Evolutionary conservation across 352 stramenopile genomes (phyloP), one percentile per base, ranked within the genome.

Genomic region (Phytophthora fragariae): DNA sequence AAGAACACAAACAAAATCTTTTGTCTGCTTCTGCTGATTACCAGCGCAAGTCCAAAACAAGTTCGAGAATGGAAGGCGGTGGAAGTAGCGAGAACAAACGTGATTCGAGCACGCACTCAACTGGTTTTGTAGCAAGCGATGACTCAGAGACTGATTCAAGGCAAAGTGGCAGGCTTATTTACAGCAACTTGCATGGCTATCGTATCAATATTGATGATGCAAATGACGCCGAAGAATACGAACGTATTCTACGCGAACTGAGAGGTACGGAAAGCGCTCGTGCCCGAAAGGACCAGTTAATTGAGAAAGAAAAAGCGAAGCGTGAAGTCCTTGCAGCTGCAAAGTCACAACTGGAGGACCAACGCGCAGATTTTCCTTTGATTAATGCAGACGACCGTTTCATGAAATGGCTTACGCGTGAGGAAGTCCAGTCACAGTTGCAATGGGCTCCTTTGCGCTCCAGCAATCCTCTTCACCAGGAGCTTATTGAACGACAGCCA

Each of bases 121-220:
- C n/a, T 14, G 24, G 50, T 15, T 68, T 24, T 10, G 17, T 31
- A 33, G 10, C 37, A 31, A 63, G 58, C 70, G 64, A 77, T 41
- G 52, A 68, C 0, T 62, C 41, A 0, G 70, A 73, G 17, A 37
- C n/a, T 6, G 61, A 68, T 35, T 55, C 52, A 3, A 70, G 21
- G 49, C 58, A 11, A 65, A 57, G 29, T 31, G 67, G 49, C 6
- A 72, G 75, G 12, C 68, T 86, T 31, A 78, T 91, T 24, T 97
- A 93, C 70, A 97, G 90, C 65, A 95, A 95, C 27, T 68, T 95
- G 1, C 90, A 95, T 56, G 90, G 90, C 0, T 85, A 93, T 59
- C 86, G 90, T 5, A 94, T 97, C 59, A 82, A 64, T 5, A 62
- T 95, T 14, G 81, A 90, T 29, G 73, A 92, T 47, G 68, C 81